Evolutionary conservation across 2,329 filamentous ascomycete genomes (phyloP), one percentile per base, ranked within the genome.

Genomic region (Nothophoma quercina): DNA sequence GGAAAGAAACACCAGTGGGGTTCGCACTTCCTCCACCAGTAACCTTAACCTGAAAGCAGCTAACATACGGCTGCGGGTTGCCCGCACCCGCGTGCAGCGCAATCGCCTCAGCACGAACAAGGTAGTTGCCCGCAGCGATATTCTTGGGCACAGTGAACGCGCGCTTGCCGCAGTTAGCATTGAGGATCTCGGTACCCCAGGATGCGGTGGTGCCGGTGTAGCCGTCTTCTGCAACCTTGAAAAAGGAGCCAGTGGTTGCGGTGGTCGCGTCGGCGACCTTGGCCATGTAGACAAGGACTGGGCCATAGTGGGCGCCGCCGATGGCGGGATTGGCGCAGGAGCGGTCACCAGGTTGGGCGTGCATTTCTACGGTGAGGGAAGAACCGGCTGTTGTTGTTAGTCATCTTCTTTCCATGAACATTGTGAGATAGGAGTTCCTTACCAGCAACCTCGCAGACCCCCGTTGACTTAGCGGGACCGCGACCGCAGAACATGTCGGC

Each of bases 41-140:
- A 10, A 75, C 72, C 62, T 69, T 74, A 44, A 75, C 69, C 63
- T 75, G 71, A 60, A 73, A 72, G 65, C 71, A 74, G 8, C 58
- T 58, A 3, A 74, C 70, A 36, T 73, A 74, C 2, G 71, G 71
- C 56, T 74, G 71, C 9, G 67, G 63, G 15, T 67, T 54, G 0
- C 59, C 59, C 2, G 62, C 68, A 39, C 71, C 71, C 36, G 69
- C 69, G 35, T 74, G 71, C 13, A 73, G 62, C 9, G 71, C 70
- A 36, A 72, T 64, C 5, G 56, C 69, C 62, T 74, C 71, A 36
- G 70, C 59, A 7, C 70, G 64, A 18, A 72, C 69, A 7, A 74
- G 63, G 51, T 72, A 74, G 50, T 73, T 61, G 13, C 71, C 69
- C 4, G 57, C 26, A 15, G 70, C 71, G 19, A 73, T 51, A 50